These are phyloP conservation scores for Neoboletus subvelutipes DNA, from an alignment of 768 basidiomycete species.

Conservation along the genomic window DNA sequence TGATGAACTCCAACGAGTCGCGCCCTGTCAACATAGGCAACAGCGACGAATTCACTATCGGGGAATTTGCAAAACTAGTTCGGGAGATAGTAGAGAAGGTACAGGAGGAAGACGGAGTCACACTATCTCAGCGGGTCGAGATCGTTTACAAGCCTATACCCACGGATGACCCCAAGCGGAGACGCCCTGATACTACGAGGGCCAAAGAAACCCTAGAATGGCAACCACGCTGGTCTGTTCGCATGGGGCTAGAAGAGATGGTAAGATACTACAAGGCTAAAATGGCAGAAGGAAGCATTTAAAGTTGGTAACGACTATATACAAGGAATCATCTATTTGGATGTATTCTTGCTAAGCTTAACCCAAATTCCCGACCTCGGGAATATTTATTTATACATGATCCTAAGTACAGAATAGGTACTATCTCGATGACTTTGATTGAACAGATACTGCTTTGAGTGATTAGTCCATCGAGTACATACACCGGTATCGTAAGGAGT, in stretches of 20 bases:
- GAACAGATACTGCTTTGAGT: slow-evolving; percentile 11
- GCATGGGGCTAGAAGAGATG: slow-evolving; percentile 95
- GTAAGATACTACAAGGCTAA: slow-evolving; percentile 89
- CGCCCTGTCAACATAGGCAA: slow-evolving; percentile 98
- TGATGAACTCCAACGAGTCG: slow-evolving; percentile 94
- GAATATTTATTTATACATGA: slow-evolving; percentile 13
- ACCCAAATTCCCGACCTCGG: background rate
- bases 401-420: slow-evolving; percentile 17
- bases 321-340: background rate
- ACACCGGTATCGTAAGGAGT: slow-evolving; percentile 14
- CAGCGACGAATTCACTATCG: slow-evolving; percentile 92
- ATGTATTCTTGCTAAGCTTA: background rate
- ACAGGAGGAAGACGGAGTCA: slow-evolving; percentile 75
- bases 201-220: slow-evolving; percentile 83
- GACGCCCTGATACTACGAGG: slow-evolving; percentile 88
- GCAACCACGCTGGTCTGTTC: slow-evolving; percentile 92
- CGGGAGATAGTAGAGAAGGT: slow-evolving; percentile 92
- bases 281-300: slow-evolving; percentile 82
- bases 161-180: slow-evolving; percentile 91
- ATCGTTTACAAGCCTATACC: slow-evolving; percentile 83
- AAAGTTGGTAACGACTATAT: slow-evolving; percentile 18
- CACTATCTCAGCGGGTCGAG: slow-evolving; percentile 50
- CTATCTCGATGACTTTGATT: background rate
- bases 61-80: slow-evolving; percentile 90
- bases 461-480: slow-evolving; percentile 9